These are phyloP conservation scores for Ophiocordyceps camponoti-floridani DNA, from an alignment of 2,329 filamentous ascomycete genomes.

Conservation along the genomic window DNA sequence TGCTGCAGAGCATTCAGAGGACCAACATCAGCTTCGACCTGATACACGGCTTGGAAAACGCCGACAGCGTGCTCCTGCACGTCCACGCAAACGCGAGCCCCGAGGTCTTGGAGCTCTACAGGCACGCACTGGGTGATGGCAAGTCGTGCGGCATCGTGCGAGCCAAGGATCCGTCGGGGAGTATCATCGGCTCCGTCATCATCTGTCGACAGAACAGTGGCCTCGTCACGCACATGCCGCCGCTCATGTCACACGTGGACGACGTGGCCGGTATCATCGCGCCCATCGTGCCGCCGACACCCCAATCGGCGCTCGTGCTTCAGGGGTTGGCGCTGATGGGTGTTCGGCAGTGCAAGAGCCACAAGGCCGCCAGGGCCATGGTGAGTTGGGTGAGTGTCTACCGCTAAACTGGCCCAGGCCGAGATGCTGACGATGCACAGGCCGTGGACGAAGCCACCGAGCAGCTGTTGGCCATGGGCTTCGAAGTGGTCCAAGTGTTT, in stretches of 20 bases:
- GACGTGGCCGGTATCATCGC: slow-evolving; percentile 61
- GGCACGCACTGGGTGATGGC: slow-evolving; percentile 51
- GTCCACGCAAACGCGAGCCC: slow-evolving; percentile 58
- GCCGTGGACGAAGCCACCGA: slow-evolving; percentile 55
- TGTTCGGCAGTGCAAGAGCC: slow-evolving; percentile 63
- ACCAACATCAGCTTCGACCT: slow-evolving; percentile 67
- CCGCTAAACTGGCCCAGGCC: too few species aligned
- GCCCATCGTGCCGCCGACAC: slow-evolving; percentile 53
- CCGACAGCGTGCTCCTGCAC: slow-evolving; percentile 55
- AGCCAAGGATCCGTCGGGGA: slow-evolving; percentile 50
- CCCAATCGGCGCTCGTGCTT: slow-evolving; percentile 49
- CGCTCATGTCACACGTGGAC: slow-evolving; percentile 40
- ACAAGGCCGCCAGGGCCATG: slow-evolving; percentile 55
- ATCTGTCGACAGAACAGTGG: slow-evolving; percentile 55
- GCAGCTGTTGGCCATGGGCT: slow-evolving; percentile 61
- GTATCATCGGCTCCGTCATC: slow-evolving; percentile 62
- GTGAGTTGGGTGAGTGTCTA: slow-evolving; percentile 55
- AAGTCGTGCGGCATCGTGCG: slow-evolving; percentile 66
- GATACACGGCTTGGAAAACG: slow-evolving; percentile 63
- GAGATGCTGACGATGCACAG: slow-evolving; percentile 19
- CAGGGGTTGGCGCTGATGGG: slow-evolving; percentile 70
- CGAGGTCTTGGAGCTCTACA: slow-evolving; percentile 66
- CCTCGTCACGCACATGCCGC: slow-evolving; percentile 52
- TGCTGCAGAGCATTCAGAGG: slow-evolving; percentile 54
- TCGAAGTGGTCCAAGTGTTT: slow-evolving; percentile 60